Evolutionary conservation across 2,329 filamentous ascomycete genomes (phyloP).

Genomic region (Cyphellophora europaea): DNA sequence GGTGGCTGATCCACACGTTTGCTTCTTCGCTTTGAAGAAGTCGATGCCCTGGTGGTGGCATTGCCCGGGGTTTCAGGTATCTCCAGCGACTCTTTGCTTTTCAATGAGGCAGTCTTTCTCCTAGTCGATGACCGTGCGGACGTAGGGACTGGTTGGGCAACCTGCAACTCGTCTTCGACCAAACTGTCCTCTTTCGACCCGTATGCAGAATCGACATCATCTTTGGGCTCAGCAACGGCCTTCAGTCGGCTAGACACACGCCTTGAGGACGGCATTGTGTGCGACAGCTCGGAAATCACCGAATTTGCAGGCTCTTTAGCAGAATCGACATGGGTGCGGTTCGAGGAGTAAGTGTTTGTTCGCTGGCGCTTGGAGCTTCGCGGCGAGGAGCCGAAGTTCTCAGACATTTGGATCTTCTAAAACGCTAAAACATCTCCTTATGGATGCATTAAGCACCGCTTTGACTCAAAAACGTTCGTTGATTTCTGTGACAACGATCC

Average conservation of each 20-base stretch:
- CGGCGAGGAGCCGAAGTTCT: slow-evolving; percentile 13
- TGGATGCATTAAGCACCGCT: not conserved
- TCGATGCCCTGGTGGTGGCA: too few relatives aligned
- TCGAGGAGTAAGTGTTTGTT: slow-evolving; percentile 13
- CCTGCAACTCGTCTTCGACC: not conserved
- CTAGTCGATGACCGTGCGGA: not conserved
- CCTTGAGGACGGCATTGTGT: not conserved
- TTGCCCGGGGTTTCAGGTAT: not conserved
- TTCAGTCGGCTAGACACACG: not conserved
- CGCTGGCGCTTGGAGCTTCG: slow-evolving; percentile 15
- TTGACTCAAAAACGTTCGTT: not conserved
- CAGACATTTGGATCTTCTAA: too few relatives aligned
- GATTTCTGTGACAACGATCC: not conserved
- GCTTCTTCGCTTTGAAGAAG: too few relatives aligned
- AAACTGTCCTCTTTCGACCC: not conserved
- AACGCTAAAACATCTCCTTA: slow-evolving; percentile 6
- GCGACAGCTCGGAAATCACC: too few relatives aligned
- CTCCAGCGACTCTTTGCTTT: not conserved
- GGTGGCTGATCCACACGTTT: not conserved
- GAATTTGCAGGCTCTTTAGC: too few relatives aligned
- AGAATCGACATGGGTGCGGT: slow-evolving; percentile 9
- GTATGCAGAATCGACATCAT: not conserved
- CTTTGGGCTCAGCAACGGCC: not conserved
- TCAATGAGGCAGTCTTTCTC: not conserved
- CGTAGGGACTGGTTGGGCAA: not conserved